These are phyloP conservation scores for Cryphonectria carpinicola DNA, from an alignment of 2,329 filamentous ascomycete species.

Conservation along the genomic window DNA sequence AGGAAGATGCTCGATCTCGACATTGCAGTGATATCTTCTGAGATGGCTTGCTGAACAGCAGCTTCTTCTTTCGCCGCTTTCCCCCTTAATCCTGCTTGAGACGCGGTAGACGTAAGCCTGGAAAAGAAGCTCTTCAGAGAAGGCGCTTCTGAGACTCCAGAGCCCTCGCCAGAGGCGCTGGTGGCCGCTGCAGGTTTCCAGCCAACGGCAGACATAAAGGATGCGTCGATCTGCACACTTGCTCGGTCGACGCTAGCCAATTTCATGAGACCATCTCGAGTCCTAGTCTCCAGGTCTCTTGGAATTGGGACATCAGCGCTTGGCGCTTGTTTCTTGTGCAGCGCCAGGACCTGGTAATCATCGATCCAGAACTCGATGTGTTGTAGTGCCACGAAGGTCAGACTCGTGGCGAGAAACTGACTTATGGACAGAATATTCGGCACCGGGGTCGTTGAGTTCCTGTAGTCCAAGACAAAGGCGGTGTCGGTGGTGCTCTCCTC, in stretches of 20 bases:
- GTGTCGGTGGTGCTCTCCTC: slow-evolving; percentile 72
- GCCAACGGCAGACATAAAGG: slow-evolving; percentile 84
- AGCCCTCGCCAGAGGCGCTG: slow-evolving; percentile 47
- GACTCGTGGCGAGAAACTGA: slow-evolving; percentile 90
- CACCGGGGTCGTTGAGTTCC: slow-evolving; percentile 83
- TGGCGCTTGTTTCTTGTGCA: slow-evolving; percentile 86
- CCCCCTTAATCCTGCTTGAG: slow-evolving; percentile 53
- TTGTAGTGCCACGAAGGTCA: slow-evolving; percentile 92
- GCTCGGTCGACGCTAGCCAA: slow-evolving; percentile 80
- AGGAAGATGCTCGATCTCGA: slow-evolving; percentile 85
- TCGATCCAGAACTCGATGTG: slow-evolving; percentile 90
- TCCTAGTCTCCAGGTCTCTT: slow-evolving; percentile 77
- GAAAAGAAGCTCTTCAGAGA: slow-evolving; percentile 82
- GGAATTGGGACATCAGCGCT: slow-evolving; percentile 74
- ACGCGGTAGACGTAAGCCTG: slow-evolving; percentile 64
- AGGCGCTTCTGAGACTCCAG: slow-evolving; percentile 57
- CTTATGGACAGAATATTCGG: slow-evolving; percentile 84
- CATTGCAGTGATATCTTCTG: slow-evolving; percentile 71
- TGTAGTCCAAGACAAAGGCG: slow-evolving; percentile 92
- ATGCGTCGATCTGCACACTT: slow-evolving; percentile 89
- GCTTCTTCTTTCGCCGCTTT: slow-evolving; percentile 67
- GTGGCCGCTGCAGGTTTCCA: slow-evolving; percentile 68
- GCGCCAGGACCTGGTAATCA: slow-evolving; percentile 76
- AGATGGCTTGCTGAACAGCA: slow-evolving; percentile 62
- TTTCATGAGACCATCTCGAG: slow-evolving; percentile 87